Evolutionary conservation across 169 alveolate genomes (phyloP), one percentile per base, ranked within the genome.

Genomic region (Plasmodium berghei): DNA sequence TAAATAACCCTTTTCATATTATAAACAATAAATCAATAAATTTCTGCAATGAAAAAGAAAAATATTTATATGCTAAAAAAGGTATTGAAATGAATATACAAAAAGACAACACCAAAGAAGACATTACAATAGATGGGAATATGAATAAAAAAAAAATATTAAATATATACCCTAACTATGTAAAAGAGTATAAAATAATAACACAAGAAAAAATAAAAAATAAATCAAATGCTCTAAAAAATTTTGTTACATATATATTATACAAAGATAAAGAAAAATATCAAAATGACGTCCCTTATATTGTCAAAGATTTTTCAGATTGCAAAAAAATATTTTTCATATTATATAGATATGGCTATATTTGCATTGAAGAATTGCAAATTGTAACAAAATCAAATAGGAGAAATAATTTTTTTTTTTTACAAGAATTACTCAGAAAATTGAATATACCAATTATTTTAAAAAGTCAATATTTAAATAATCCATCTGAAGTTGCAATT

Each of bases 401-500:
- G 16, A 14, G 72, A 49, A 67, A 80, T 49, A 80, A 64, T 40
- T 80, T 66, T 52, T 80, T 52, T 70, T 18, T 67, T 52, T 71
- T 80, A 46, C 71, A 42, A 45, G 67, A 55, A 12, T 80, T 80
- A 52, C 49, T 80, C 26, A 80, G 58, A 80, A 80, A 66, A 58
- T 80, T 80, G 26, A 64, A 80, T 14, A 80, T 80, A 34, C 90
- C 90, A 26, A 61, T 80, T 66, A 34, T 80, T 63, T 66, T 80
- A 9, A 46, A 80, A 34, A 80, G 64, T 55, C 61, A 54, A 26
- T 80, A 80, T 34, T 48, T 80, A 18, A 80, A 66, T 67, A 80
- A 80, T 54, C 90, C 90, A 58, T 80, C 73, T 48, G 90, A 80
- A 80, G 72, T 80, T 66, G 90, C 80, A 54, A 64, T 80, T 67